Evolutionary conservation across 2,329 filamentous ascomycete species (phyloP), one percentile per base, ranked within the genome.

Genomic region (Penicillium sumatraense): DNA sequence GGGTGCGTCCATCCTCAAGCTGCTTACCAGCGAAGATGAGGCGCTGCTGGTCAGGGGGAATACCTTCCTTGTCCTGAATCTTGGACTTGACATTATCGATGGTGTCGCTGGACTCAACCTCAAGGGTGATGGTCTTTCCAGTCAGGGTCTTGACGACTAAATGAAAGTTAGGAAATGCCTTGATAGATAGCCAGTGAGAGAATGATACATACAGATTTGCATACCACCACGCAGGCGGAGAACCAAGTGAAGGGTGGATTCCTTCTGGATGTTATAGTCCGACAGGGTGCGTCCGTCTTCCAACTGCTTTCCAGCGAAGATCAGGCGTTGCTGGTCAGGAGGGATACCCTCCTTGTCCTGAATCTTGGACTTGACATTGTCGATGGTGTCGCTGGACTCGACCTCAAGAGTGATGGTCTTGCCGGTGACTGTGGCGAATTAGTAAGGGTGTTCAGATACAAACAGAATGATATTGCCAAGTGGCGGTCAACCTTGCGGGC

Each of bases 51-150:
- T 97, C 93, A 10, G 93, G 93, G 44, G 93, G 93, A 53, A 97
- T 97, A 23, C 93, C 93, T 78, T 97, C 93, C 86, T 97, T 97
- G 72, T 97, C 93, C 78, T 97, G 93, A 40, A 97, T 97, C 85
- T 97, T 97, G 48, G 84, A 87, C 86, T 97, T 97, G 35, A 97
- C 93, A 60, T 96, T 96, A 82, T 96, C 92, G 77, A 96, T 96
- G 36, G 92, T 96, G 68, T 96, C 92, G 1, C 86, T 90, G 14
- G 82, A 85, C 73, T 87, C 85, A 7, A 88, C 85, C 74, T 87
- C 85, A 6, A 87, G 75, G 26, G 85, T 87, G 73, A 87, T 87
- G 60, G 85, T 87, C 80, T 87, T 85, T 60, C 82, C 82, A 42
- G 82, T 85, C 29, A 85, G 70, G 16, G 82, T 84, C 78, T 84